A percentile compares a stretch with the other conserved stretches of the same genome.
These are phyloP conservation scores for Hirschfeldia incana DNA, from an alignment of 345 rosid species.

Conservation along the genomic window DNA sequence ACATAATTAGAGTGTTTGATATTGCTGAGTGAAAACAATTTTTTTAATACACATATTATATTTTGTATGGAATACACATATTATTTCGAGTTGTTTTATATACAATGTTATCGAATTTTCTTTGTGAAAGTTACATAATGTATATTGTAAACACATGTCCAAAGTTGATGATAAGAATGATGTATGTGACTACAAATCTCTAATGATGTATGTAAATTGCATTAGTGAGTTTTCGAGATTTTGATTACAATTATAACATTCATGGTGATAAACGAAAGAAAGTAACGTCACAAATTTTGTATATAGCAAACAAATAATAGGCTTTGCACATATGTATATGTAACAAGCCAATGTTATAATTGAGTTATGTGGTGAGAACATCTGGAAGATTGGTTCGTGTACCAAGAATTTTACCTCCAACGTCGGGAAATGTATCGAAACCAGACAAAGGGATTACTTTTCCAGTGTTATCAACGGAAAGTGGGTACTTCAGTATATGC, in stretches of 20 bases:
- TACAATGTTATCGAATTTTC: no score
- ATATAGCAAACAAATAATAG: neutral
- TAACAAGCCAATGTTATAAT: neutral
- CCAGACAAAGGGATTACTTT: constrained; percentile 59
- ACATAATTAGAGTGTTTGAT: no score
- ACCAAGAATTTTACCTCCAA: constrained; percentile 81
- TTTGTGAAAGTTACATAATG: no score
- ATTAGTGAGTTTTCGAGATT: neutral
- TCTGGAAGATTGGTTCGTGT: constrained; percentile 66
- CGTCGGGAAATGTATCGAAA: constrained; percentile 73
- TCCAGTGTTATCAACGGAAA: constrained; percentile 52
- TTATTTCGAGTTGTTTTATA: no score
- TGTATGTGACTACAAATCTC: no score
- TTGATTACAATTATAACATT: neutral
- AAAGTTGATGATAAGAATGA: no score
- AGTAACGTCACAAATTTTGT: neutral
- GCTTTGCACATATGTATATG: neutral
- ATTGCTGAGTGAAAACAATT: no score
- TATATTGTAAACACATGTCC: no score
- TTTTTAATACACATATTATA: no score
- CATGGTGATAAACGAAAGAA: neutral
- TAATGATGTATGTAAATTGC: neutral
- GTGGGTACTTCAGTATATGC: constrained; percentile 72
- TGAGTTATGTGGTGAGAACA: constrained; percentile 60
- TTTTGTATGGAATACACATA: no score